These are phyloP conservation scores for Naganishia vaughanmartiniae DNA, from an alignment of 768 basidiomycete genomes.

Conservation along the genomic window DNA sequence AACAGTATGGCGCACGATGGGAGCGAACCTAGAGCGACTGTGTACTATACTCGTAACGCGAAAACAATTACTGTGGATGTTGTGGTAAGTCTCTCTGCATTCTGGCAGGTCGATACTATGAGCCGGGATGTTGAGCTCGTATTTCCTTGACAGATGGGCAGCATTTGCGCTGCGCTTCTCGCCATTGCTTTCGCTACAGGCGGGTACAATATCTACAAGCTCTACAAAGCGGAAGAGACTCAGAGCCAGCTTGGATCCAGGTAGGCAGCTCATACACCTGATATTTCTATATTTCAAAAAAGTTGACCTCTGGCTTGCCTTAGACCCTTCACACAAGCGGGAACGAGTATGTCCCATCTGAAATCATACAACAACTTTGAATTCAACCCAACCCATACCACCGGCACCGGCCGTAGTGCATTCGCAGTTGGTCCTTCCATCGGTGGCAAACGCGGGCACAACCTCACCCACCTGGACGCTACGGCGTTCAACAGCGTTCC, in stretches of 20 bases:
- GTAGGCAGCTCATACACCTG: not conserved
- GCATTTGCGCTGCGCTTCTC: not conserved
- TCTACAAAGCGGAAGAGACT: not conserved
- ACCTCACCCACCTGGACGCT: conserved; percentile 18
- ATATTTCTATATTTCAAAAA: not conserved
- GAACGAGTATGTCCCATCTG: conserved; percentile 15
- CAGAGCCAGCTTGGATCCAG: conserved; percentile 4
- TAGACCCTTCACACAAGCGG: conserved; percentile 2
- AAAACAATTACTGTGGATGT: conserved; percentile 4
- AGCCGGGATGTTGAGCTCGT: not conserved
- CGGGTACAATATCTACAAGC: not conserved
- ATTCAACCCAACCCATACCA: conserved; percentile 7
- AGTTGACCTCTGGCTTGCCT: not conserved
- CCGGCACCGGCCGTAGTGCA: not conserved
- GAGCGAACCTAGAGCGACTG: not conserved
- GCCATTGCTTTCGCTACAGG: conserved; percentile 10
- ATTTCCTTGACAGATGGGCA: not conserved
- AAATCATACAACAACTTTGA: conserved; percentile 24
- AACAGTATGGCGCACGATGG: not conserved
- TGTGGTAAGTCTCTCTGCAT: conserved; percentile 1
- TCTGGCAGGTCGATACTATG: not conserved
- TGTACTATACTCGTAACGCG: not conserved
- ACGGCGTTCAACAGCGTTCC: conserved; percentile 15
- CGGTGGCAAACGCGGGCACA: conserved; percentile 4
- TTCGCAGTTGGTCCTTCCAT: conserved; percentile 6